Base-by-base conservation (phyloP, 1,139 yeast species). In the Kodamaea arcana region DNA sequence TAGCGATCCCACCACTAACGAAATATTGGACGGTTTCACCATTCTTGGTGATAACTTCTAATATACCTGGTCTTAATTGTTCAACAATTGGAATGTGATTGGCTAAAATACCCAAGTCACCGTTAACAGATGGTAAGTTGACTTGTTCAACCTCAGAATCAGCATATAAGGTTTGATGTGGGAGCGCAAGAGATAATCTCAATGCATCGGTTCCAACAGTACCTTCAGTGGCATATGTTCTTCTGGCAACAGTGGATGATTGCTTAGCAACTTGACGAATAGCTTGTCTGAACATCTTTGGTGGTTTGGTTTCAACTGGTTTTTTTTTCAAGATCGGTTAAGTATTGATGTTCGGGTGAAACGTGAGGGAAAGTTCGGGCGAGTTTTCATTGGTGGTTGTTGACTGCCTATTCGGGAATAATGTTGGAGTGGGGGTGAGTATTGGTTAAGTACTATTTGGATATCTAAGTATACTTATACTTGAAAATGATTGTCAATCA, bases 51-150 rank as follows among this genome's bases (percentile, higher is more conserved):
- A 87, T 81, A 58, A 92, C 80, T 68, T 90, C 97, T 53, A 92
- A 84, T 45, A 94, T 77, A 65, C 99, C 99, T 53, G 98, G 96
- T 61, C 83, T 80, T 62, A 92, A 80, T 75, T 94, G 96, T 71
- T 94, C 97, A 48, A 92, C 90, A 58, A 86, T 82, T 56, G 99
- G 98, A 59, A 92, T 95, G 78, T 92, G 99, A 73, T 87, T 83
- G 55, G 98, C 97, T 60, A 92, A 75, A 50, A 92, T 80, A 85
- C 99, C 99, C 67, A 92, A 80, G 61, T 86, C 94, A 62, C 99
- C 99, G 50, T 94, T 83, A 57, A 85, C 77, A 45, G 96, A 92
- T 57, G 99, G 98, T 54, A 92, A 75, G 72, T 92, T 92, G 51
- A 94, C 98, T 74, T 92, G 99, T 51, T 84, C 80, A 39, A 63